Evolutionary conservation across 176 grass and related monocot genomes (phyloP).

Genomic region (Rhynchospora tenuis): DNA sequence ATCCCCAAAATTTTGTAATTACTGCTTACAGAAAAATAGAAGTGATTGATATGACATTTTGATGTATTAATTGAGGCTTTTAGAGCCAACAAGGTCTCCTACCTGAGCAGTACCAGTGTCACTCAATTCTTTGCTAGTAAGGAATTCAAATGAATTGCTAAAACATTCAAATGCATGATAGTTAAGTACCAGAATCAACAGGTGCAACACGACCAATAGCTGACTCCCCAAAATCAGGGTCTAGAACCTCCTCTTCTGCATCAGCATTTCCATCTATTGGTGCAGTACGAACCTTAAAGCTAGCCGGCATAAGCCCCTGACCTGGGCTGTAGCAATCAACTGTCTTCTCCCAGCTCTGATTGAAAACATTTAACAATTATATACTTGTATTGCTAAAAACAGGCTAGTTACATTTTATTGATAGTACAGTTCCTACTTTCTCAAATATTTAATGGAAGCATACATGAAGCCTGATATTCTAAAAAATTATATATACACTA

Average conservation of each 20-base stretch:
- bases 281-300: conserved; percentile 39
- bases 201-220: conserved; percentile 46
- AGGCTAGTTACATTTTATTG: neutral
- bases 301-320: conserved; percentile 43
- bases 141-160: neutral
- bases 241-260: conserved; percentile 33
- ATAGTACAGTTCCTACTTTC: neutral
- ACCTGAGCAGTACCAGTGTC: neutral
- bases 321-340: conserved; percentile 51
- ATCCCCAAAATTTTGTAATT: neutral
- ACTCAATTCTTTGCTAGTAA: neutral
- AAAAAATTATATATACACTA: neutral
- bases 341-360: conserved; percentile 46
- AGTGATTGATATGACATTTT: neutral
- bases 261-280: conserved; percentile 34
- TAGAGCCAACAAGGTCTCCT: neutral
- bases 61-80: neutral
- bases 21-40: neutral
- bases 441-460: neutral
- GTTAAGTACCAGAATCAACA: conserved; percentile 43
- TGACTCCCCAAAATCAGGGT: conserved; percentile 50
- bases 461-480: neutral
- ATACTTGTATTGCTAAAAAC: conserved; percentile 7
- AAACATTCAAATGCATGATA: neutral
- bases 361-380: conserved; percentile 34